These are phyloP conservation scores for Arthrobotrys musiformis DNA, from an alignment of 2,329 filamentous ascomycete species.

Conservation along the genomic window DNA sequence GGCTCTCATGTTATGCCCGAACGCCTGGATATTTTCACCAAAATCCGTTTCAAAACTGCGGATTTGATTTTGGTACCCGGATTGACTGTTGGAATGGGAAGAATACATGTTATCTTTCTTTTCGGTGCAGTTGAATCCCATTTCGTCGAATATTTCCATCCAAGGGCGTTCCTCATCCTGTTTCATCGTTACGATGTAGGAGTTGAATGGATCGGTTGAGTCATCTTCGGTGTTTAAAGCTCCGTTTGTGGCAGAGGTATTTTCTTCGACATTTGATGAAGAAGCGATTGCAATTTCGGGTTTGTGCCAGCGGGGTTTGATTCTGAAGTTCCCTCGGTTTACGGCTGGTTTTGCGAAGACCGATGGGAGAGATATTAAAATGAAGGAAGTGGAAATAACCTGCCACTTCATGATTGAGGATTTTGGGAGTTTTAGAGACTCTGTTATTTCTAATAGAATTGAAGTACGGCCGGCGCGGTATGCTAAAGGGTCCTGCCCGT, in stretches of 20 bases:
- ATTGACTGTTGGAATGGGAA: not conserved
- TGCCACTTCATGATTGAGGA: not conserved
- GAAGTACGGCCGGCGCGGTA: not conserved
- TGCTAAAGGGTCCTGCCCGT: not conserved
- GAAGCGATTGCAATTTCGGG: not conserved
- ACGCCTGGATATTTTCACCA: conserved; percentile 31
- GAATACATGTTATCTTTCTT: conserved; percentile 61
- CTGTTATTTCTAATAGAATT: too few relatives aligned
- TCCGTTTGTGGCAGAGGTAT: not conserved
- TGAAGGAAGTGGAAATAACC: conserved; percentile 28
- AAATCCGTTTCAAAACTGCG: conserved; percentile 26
- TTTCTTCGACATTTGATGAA: too few relatives aligned
- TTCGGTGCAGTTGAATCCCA: conserved; percentile 57
- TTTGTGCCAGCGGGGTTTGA: conserved; percentile 28
- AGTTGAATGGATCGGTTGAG: conserved; percentile 3
- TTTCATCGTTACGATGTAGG: conserved; percentile 19
- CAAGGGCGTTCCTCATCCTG: conserved; percentile 38
- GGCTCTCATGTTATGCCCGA: conserved; percentile 38
- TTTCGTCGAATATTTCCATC: conserved; percentile 55
- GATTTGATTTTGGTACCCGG: conserved; percentile 57
- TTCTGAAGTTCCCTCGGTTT: not conserved
- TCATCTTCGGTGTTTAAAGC: not conserved
- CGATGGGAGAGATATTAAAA: conserved; percentile 15
- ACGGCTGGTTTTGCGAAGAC: conserved; percentile 18
- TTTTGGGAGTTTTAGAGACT: too few relatives aligned